Conservation (phyloP, 2,329 filamentous ascomycete genomes). For the Aspergillus phoenicis region DNA sequence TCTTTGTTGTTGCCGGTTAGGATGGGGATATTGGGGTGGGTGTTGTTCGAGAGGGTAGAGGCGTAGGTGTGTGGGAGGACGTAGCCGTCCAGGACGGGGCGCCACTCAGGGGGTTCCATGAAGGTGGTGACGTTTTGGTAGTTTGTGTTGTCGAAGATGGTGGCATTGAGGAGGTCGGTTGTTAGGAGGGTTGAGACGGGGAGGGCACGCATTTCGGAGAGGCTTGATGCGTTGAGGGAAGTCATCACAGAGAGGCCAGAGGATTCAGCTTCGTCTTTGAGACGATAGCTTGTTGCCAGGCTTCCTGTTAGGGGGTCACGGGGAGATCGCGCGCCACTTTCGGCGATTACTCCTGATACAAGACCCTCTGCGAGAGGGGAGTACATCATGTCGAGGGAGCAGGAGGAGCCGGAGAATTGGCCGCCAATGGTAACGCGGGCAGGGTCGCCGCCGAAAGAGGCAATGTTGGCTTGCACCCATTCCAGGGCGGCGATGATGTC, state of each 20-base stretch:
- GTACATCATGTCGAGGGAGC: slow-evolving; percentile 26
- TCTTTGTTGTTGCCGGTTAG: slow-evolving; percentile 35
- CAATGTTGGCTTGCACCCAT: slow-evolving; percentile 27
- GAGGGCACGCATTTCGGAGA: slow-evolving; percentile 45
- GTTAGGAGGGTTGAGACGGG: slow-evolving; percentile 38
- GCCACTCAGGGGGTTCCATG: slow-evolving; percentile 27
- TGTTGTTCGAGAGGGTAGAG: slow-evolving; percentile 16
- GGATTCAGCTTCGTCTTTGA: slow-evolving; percentile 22
- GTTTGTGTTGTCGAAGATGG: slow-evolving; percentile 24
- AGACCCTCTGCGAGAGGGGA: slow-evolving; percentile 26
- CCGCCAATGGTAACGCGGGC: slow-evolving; percentile 30
- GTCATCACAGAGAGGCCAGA: slow-evolving; percentile 38
- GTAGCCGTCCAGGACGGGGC: slow-evolving; percentile 32
- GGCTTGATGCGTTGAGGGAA: slow-evolving; percentile 41
- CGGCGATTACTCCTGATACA: slow-evolving; percentile 32
- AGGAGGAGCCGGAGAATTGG: slow-evolving; percentile 36
- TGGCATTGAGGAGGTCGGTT: slow-evolving; percentile 20
- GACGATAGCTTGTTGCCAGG: slow-evolving; percentile 28
- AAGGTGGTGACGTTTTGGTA: slow-evolving; percentile 22
- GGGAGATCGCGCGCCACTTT: slow-evolving; percentile 35
- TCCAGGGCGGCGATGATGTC: slow-evolving; percentile 26
- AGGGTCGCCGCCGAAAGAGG: slow-evolving; percentile 27
- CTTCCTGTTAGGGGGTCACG: slow-evolving; percentile 31
- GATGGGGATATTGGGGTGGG: slow-evolving; percentile 29
- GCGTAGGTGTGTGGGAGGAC: slow-evolving; percentile 29